Evolutionary conservation across 495 filamentous ascomycete species (phyloP).

Genomic region (Talaromyces liani): DNA sequence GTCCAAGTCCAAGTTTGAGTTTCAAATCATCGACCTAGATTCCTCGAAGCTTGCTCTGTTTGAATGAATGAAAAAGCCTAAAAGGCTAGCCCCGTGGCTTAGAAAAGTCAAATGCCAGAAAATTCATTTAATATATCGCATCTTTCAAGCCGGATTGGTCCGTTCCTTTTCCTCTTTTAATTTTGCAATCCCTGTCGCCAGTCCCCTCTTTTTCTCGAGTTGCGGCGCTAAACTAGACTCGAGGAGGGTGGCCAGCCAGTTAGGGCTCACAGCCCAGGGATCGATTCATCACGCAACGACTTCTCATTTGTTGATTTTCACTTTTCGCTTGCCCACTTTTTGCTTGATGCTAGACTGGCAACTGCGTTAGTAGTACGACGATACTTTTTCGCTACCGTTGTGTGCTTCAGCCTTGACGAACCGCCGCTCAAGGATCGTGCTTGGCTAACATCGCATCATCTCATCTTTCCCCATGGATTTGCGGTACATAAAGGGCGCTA

Average conservation of each 20-base stretch:
- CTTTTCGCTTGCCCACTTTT: neutral
- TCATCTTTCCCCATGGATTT: constrained; percentile 3
- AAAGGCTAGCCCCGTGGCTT: neutral
- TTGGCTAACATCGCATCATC: neutral
- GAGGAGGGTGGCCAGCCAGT: constrained; percentile 5
- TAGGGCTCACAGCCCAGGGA: neutral
- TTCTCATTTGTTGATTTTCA: neutral
- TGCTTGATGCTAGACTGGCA: neutral
- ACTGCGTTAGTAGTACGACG: neutral
- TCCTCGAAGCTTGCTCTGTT: neutral
- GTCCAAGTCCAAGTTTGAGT: neutral
- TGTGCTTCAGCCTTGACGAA: neutral
- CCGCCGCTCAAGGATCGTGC: constrained; percentile 4
- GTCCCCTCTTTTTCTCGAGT: constrained; percentile 1
- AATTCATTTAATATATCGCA: neutral
- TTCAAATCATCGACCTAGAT: neutral
- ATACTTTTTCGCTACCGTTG: neutral
- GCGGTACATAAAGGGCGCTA: constrained; percentile 8
- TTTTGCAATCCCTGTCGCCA: neutral
- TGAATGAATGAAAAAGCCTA: neutral
- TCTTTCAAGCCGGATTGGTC: neutral
- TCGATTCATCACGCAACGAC: neutral
- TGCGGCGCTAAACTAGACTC: constrained; percentile 5
- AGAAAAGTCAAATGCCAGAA: neutral
- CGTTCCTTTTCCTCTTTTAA: neutral